Evolutionary conservation across 768 basidiomycete species (phyloP).

Genomic region (Brasilioporus rufonigricans): DNA sequence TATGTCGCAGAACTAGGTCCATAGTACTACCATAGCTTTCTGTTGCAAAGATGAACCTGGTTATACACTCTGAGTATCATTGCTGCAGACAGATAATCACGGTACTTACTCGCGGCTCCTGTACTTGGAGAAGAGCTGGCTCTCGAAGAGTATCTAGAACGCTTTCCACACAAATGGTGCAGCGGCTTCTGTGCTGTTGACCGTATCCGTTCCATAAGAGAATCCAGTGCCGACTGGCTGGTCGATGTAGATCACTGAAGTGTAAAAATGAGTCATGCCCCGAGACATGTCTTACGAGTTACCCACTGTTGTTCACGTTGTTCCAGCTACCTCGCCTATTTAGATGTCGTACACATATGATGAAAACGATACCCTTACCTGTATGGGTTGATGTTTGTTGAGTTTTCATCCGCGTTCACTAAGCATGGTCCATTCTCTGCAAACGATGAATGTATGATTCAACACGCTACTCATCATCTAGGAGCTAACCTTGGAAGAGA

Average conservation of each 20-base stretch:
- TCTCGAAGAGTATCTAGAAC: slow-evolving; percentile 63
- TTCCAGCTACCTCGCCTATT: slow-evolving; percentile 53
- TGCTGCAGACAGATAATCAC: no score
- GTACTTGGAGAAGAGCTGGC: no score
- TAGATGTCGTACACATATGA: not conserved
- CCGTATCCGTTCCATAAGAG: no score
- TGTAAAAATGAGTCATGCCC: not conserved
- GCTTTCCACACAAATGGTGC: slow-evolving; percentile 59
- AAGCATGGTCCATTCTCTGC: slow-evolving; percentile 63
- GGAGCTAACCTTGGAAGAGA: slow-evolving; percentile 53
- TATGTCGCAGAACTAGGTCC: slow-evolving; percentile 63
- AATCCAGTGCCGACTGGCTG: no score
- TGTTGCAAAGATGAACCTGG: slow-evolving; percentile 59
- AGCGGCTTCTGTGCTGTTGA: slow-evolving; percentile 50
- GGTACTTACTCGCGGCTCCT: no score
- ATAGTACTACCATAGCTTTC: slow-evolving; percentile 76
- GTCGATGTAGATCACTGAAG: no score
- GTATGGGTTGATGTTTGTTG: slow-evolving; percentile 57
- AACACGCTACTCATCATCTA: not conserved
- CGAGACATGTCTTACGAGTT: not conserved
- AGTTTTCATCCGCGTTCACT: slow-evolving; percentile 52
- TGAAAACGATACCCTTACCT: slow-evolving; percentile 37
- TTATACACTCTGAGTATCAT: not conserved
- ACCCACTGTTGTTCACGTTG: slow-evolving; percentile 60
- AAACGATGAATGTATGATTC: not conserved